Base-by-base conservation (phyloP, 768 basidiomycete species). In the Rhizopogon vesiculosus region DNA sequence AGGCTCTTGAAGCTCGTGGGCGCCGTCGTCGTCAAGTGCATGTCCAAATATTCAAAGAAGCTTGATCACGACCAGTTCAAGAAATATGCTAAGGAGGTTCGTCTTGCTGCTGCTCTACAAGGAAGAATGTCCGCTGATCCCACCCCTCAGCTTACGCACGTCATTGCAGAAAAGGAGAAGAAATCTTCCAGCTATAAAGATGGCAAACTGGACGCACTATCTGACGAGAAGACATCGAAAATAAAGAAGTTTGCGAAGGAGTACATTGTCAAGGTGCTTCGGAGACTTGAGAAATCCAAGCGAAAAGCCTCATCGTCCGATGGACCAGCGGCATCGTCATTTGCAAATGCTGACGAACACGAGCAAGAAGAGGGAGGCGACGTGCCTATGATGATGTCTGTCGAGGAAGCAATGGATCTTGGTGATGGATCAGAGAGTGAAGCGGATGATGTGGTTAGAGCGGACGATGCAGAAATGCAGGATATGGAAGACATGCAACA, bases 101-200 rank as follows among this genome's bases (percentile, higher is more conserved):
- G 3, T 50, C 41, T n/a, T 53, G 35, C 39, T 48, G 35, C 35
- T 35, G 53, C 43, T 38, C n/a, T 52, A 12, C 40, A 46, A 18
- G 9, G 28, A 3, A 39, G 22, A 31, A 18, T 38, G 18, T 31
- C 57, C 39, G 53, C 54, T 58, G 18, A 52, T 49, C 35, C 51
- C 22, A 38, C 42, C 51, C 28, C 33, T 25, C 64, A 97, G 95
- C 76, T 97, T 58, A 93, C 93, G 0, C 80, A 88, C 56, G 67
- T 91, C 50, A 88, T 99, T 55, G 79, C 86, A n/a, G 89, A 94
- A 50, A 97, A 97, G 70, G 96, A 99, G 77, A 96, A 96, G 72
- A 96, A 93, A 68, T 90, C 91, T 0, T 72, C 84, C 3, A 84
- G 82, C 42, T 98, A 89, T 65, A 80, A 78, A 55, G 85, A 88